phyloP scores from a whole-genome alignment of 306 rosid species.

The Lathyrus aphaca region DNA sequence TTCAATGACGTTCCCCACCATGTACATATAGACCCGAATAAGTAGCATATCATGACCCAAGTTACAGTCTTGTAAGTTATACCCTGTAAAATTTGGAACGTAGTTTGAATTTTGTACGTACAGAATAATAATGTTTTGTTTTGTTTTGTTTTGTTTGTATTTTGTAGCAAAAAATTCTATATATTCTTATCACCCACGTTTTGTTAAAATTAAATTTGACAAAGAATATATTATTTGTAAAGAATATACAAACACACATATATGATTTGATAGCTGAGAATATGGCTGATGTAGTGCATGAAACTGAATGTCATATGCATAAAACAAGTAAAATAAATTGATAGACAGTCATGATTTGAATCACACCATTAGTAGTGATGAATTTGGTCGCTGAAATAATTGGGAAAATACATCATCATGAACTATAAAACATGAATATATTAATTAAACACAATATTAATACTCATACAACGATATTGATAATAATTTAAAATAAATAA shows the following conservation, averaged over 20 bases:
- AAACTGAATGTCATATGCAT: constrained; percentile 39
- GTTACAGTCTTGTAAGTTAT: background rate
- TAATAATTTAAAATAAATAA: background rate
- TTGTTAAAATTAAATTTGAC: constrained; percentile 1
- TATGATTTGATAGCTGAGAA: constrained; percentile 36
- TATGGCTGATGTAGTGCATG: background rate
- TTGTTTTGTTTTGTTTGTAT: background rate
- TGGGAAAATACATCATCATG: constrained; percentile 43
- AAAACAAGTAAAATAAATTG: constrained; percentile 28
- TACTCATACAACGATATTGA: too few relatives aligned
- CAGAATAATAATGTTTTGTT: background rate
- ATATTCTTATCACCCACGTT: background rate
- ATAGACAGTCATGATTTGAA: constrained; percentile 32
- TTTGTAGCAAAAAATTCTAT: background rate
- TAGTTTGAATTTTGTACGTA: background rate
- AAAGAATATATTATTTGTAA: constrained; percentile 33
- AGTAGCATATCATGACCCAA: background rate
- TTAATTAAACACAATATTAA: too few relatives aligned
- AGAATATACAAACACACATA: constrained; percentile 29
- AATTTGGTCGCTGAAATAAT: constrained; percentile 42
- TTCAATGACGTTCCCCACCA: too few relatives aligned
- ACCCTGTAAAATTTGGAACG: background rate
- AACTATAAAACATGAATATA: background rate
- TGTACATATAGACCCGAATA: background rate
- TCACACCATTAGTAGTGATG: constrained; percentile 23